phyloP scores from a whole-genome alignment of 1,284 basidiomycete genomes.

The Sporisorium scitamineum region DNA sequence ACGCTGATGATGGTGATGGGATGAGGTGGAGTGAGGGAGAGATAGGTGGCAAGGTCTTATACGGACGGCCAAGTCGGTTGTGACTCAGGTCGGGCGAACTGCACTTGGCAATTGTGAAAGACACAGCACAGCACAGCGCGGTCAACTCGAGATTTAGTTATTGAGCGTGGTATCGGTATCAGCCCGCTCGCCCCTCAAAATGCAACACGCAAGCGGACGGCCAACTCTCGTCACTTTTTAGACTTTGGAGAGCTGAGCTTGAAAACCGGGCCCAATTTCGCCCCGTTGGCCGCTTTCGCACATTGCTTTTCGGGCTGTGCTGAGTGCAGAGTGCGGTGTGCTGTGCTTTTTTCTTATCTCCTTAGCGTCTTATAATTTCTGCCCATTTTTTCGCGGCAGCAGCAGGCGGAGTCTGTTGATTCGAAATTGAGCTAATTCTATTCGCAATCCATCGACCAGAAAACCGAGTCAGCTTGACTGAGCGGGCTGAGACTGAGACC shows the following conservation, averaged over 20 bases:
- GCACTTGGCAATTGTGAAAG: constrained; percentile 3
- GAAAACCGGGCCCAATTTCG: not conserved
- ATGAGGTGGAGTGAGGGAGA: not conserved
- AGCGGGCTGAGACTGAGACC: constrained; percentile 7
- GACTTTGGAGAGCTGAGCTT: not conserved
- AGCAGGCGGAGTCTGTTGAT: constrained; percentile 10
- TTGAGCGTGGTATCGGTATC: not conserved
- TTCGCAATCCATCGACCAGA: not conserved
- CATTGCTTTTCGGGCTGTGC: not conserved
- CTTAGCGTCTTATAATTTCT: constrained; percentile 8
- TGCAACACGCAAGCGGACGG: not conserved
- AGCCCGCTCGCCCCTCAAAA: not conserved
- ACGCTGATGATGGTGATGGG: constrained; percentile 7
- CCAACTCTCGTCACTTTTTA: not conserved
- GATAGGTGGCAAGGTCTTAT: constrained; percentile 38
- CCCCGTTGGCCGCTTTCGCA: not conserved
- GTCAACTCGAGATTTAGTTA: too few species aligned
- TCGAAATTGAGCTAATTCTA: constrained; percentile 20
- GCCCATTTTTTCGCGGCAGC: not conserved
- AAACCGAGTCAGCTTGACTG: constrained; percentile 1
- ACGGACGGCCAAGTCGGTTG: constrained; percentile 5
- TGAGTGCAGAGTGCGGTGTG: too few species aligned
- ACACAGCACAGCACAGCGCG: constrained; percentile 17
- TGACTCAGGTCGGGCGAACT: constrained; percentile 48
- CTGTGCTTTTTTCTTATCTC: constrained; percentile 5